Base-by-base conservation (phyloP, 176 grass and related monocot species). In the Oryza coarctata region DNA sequence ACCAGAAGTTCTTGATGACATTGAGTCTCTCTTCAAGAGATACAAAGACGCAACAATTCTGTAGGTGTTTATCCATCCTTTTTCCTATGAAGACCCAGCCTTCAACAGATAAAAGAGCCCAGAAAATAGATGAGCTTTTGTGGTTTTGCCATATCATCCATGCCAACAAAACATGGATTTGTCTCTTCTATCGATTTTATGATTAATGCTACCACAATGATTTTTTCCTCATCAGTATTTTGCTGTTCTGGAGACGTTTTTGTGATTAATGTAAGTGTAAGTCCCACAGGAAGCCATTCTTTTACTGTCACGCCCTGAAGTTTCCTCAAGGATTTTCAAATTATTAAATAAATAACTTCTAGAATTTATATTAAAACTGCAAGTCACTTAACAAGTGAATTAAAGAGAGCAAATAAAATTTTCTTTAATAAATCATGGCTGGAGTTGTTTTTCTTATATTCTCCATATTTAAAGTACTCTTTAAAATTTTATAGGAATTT, bases 41-140 rank as follows among this genome's bases (percentile, higher is more conserved):
- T 97, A 89, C 65, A 89, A 65, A 83, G 95, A 97, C 67, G 90
- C 92, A 28, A 86, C 92, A 74, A 83, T 97, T 29, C 27, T 88
- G 47, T 94, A 83, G 85, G 28, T 50, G 40, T 39, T 47, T 43
- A 35, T 40, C 43, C 34, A 45, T 52, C 8, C 27, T 32, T 22
- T 23, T 74, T 28, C 3, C 62, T 9, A 12, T 34, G 62, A 47
- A 68, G 35, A 63, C 12, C 12, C 29, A 80, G 44, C 27, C n/a
- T 4, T 76, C 38, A 38, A 32, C 12, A 7, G 20, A 76, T 29
- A 26, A 47, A 45, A 1, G 62, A 38, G 81, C 30, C 28, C 36
- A 29, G 36, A 38, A 63, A 49, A 61, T 26, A 44, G 38, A 77
- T 23, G 43, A 34, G 23, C 58, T 71, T 45, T 49, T 80, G n/a